phyloP scores from a whole-genome alignment of 1,284 basidiomycete species.

The Ceratobasidium sp. region DNA sequence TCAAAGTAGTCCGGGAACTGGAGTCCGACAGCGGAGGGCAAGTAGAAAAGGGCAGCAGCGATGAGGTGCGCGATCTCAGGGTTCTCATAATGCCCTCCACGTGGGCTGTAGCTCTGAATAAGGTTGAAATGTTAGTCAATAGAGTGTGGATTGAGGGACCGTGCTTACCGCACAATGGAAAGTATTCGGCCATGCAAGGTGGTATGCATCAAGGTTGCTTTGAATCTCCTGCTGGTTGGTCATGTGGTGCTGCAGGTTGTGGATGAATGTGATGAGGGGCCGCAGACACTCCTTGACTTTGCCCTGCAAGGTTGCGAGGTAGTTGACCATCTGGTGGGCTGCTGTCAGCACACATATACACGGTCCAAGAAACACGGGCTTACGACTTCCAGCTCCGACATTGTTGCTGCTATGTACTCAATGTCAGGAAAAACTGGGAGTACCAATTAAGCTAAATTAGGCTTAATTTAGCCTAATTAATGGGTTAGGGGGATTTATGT shows the following conservation, averaged over 20 bases:
- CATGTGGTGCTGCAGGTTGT: background rate
- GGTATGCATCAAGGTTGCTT: slow-evolving; percentile 8
- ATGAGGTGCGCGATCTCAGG: background rate
- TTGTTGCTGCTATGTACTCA: too few species aligned
- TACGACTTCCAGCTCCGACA: too few species aligned
- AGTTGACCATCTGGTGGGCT: slow-evolving; percentile 16
- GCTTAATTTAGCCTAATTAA: too few species aligned
- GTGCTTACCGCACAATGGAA: slow-evolving; percentile 27
- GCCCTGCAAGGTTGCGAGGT: slow-evolving; percentile 25
- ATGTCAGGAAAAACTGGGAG: too few species aligned
- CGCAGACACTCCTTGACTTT: slow-evolving; percentile 4
- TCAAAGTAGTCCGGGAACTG: slow-evolving; percentile 11
- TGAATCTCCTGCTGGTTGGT: background rate
- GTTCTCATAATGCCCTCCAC: background rate
- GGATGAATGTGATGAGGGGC: background rate
- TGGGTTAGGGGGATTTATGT: too few species aligned
- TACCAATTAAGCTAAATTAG: too few species aligned
- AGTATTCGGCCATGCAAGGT: slow-evolving; percentile 5
- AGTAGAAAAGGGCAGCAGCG: background rate
- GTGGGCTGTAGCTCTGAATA: too few species aligned
- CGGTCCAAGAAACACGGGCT: background rate
- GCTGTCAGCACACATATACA: background rate
- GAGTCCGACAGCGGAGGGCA: background rate
- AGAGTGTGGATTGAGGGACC: background rate
- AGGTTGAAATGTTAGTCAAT: too few species aligned